Conservation (phyloP, 2,329 filamentous ascomycete species). For the Sporothrix dimorphospora region DNA sequence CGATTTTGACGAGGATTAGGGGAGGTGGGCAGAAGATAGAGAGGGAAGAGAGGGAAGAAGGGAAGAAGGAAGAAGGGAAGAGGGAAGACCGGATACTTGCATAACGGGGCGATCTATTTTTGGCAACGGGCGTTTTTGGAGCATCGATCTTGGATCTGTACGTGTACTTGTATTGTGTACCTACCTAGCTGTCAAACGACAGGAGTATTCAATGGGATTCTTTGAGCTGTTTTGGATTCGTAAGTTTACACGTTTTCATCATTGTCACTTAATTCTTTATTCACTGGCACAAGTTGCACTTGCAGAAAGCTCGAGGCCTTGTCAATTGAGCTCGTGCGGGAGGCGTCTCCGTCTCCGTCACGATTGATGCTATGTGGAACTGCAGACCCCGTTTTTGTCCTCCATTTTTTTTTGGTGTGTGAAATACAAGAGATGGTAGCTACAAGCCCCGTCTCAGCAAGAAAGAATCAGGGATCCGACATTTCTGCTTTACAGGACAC, state of each 20-base stretch:
- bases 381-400: conserved; percentile 22
- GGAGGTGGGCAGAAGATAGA: too few species aligned
- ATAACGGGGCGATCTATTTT: conserved; percentile 23
- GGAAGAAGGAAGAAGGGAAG: neutral
- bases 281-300: neutral
- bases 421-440: neutral
- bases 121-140: conserved; percentile 22
- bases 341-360: neutral
- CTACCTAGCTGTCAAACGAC: conserved; percentile 2
- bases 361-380: neutral
- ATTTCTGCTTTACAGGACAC: conserved; percentile 23
- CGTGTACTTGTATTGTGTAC: conserved; percentile 20
- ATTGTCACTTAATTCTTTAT: neutral
- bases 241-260: neutral
- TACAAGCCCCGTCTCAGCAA: neutral
- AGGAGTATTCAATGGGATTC: neutral
- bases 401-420: conserved; percentile 5
- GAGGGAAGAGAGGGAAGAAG: neutral
- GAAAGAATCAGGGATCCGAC: too few species aligned
- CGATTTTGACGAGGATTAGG: conserved; percentile 19
- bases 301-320: conserved; percentile 18
- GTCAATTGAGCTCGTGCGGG: conserved; percentile 14
- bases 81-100: conserved; percentile 11
- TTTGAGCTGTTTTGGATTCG: neutral
- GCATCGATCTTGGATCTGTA: conserved; percentile 12